phyloP scores from a whole-genome alignment of 305 asterid species.

The Fraxinus albicans region DNA sequence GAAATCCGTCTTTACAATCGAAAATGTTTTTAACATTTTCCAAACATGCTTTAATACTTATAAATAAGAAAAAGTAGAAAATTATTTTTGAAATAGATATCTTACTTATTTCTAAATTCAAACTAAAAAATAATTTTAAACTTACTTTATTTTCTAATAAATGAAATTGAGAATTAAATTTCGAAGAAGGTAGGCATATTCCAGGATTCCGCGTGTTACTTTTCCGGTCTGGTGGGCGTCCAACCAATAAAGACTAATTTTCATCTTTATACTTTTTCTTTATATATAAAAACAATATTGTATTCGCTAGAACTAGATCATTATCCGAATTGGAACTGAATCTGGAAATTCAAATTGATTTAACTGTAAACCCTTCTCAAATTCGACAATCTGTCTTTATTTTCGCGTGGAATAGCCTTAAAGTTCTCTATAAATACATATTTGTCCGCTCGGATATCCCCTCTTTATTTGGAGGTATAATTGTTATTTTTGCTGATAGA shows the following conservation, averaged over 20 bases:
- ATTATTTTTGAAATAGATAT: too few relatives aligned
- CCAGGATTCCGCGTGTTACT: constrained; percentile 7
- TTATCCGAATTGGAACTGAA: background rate
- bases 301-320: background rate
- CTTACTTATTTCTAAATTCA: too few relatives aligned
- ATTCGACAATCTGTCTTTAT: constrained; percentile 23
- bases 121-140: too few relatives aligned
- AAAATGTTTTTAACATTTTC: too few relatives aligned
- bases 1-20: too few relatives aligned
- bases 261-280: background rate
- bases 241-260: constrained; percentile 17
- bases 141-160: too few relatives aligned
- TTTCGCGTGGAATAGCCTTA: background rate
- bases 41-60: too few relatives aligned
- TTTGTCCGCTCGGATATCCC: constrained; percentile 2
- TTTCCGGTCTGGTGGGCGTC: constrained; percentile 33
- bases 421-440: background rate
- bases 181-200: constrained; percentile 20
- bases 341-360: background rate
- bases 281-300: too few relatives aligned
- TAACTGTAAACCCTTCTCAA: background rate
- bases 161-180: background rate
- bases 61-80: too few relatives aligned
- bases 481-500: background rate
- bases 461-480: background rate